Percentiles rank a stretch among this genome's conserved stretches.
Conservation (phyloP, 2,329 filamentous ascomycete genomes). For the Pyrenophora seminiperda region DNA sequence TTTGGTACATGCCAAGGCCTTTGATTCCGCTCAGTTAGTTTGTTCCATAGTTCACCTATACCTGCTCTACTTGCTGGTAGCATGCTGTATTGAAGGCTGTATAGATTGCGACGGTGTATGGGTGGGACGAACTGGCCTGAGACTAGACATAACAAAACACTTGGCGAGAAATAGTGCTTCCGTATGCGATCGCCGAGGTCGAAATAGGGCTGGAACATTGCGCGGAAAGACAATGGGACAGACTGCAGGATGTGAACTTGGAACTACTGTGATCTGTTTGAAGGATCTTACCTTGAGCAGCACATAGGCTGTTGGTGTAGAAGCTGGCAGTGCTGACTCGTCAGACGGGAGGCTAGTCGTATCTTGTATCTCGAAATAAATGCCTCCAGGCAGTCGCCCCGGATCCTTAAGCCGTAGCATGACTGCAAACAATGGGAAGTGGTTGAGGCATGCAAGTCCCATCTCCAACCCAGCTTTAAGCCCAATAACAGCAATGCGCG, state of each 20-base stretch:
- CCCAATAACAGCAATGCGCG: constrained; percentile 91
- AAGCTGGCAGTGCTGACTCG: constrained; percentile 42
- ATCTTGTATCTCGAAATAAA: constrained; percentile 88
- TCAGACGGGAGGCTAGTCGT: constrained; percentile 55
- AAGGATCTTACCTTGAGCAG: constrained; percentile 70
- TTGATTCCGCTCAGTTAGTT: constrained; percentile 51
- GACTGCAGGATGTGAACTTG: constrained; percentile 52
- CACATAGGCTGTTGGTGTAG: constrained; percentile 77
- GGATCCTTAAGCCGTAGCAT: constrained; percentile 97
- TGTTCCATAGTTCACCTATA: constrained; percentile 84
- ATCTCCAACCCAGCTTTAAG: constrained; percentile 92
- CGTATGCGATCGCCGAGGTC: constrained; percentile 89
- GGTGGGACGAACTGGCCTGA: constrained; percentile 94
- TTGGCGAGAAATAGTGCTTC: constrained; percentile 91
- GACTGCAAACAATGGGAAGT: constrained; percentile 94
- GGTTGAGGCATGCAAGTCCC: constrained; percentile 88
- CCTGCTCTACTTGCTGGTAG: constrained; percentile 80
- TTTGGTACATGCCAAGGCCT: constrained; percentile 2
- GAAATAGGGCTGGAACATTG: constrained; percentile 97
- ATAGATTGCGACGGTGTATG: constrained; percentile 91
- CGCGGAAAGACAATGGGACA: constrained; percentile 84
- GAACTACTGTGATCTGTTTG: background rate
- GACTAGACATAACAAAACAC: constrained; percentile 83
- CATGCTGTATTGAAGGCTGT: constrained; percentile 98
- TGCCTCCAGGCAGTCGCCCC: constrained; percentile 82